phyloP scores from a whole-genome alignment of 495 filamentous ascomycete genomes.

The Achaetomiella virescens region DNA sequence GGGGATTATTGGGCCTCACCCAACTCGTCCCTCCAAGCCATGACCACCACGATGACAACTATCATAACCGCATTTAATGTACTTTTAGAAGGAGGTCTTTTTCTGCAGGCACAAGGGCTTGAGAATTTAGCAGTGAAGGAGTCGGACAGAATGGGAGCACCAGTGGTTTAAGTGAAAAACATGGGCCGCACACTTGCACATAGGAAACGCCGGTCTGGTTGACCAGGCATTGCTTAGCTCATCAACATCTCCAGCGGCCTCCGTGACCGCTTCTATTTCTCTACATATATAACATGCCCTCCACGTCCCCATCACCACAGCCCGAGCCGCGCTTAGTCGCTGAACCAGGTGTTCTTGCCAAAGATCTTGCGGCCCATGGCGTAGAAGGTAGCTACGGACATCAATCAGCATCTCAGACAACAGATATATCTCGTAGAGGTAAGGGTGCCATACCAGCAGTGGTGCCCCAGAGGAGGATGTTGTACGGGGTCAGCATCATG shows the following conservation, averaged over 20 bases:
- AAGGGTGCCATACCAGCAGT: constrained; percentile 37
- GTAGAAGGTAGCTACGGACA: constrained; percentile 54
- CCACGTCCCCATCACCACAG: neutral
- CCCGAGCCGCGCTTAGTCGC: constrained; percentile 39
- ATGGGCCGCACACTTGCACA: neutral
- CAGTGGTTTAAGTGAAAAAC: neutral
- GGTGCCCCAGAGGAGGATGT: constrained; percentile 58
- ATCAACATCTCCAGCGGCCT: constrained; percentile 1
- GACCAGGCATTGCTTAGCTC: neutral
- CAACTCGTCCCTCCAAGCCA: neutral
- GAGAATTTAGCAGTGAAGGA: constrained; percentile 10
- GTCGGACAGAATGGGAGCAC: constrained; percentile 10
- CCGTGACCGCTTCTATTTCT: constrained; percentile 12
- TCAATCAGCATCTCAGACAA: constrained; percentile 41
- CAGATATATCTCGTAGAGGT: constrained; percentile 1
- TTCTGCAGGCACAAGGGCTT: constrained; percentile 8
- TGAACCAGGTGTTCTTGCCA: constrained; percentile 88
- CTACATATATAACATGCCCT: constrained; percentile 24
- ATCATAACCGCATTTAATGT: constrained; percentile 12
- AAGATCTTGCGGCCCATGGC: constrained; percentile 49
- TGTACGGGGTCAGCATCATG: constrained; percentile 68
- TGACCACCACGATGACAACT: neutral
- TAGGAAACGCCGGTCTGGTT: neutral
- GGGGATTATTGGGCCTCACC: neutral
- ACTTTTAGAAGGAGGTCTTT: constrained; percentile 10